Evolutionary conservation across 306 rosid species (phyloP).

Genomic region (Citrullus colocynthis): DNA sequence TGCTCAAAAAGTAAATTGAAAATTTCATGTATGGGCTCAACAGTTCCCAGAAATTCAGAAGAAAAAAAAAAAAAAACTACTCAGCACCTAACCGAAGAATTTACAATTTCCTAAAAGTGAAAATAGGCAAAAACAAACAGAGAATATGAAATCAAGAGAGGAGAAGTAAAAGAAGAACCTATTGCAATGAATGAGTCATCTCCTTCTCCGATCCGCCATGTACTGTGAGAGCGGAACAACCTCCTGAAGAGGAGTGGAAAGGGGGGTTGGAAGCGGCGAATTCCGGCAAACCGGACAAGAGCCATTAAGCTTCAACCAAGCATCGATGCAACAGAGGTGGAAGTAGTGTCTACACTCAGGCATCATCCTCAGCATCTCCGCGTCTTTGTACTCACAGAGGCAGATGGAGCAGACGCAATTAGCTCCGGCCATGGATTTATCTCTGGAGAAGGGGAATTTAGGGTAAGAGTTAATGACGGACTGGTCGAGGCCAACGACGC

Average conservation of each 20-base stretch:
- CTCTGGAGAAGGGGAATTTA: slow-evolving; percentile 33
- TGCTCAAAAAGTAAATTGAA: background rate
- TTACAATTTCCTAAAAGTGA: background rate
- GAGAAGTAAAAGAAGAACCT: background rate
- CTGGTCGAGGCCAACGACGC: slow-evolving; percentile 45
- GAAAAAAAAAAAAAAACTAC: background rate
- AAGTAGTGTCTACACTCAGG: slow-evolving; percentile 82
- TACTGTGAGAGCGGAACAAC: slow-evolving; percentile 73
- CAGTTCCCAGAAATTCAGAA: background rate
- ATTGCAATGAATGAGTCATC: slow-evolving; percentile 17
- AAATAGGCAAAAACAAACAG: background rate
- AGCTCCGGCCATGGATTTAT: background rate
- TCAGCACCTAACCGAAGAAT: background rate
- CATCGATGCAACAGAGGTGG: slow-evolving; percentile 68
- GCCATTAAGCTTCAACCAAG: slow-evolving; percentile 86
- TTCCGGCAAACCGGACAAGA: slow-evolving; percentile 94
- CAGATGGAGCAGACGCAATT: slow-evolving; percentile 62
- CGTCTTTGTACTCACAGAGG: slow-evolving; percentile 62
- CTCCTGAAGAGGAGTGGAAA: slow-evolving; percentile 78
- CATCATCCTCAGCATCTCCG: slow-evolving; percentile 94
- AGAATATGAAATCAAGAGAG: background rate
- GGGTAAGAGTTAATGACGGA: slow-evolving; percentile 72
- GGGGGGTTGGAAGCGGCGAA: slow-evolving; percentile 82
- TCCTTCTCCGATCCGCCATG: slow-evolving; percentile 55
- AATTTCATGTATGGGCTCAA: background rate